Evolutionary conservation across 2,329 filamentous ascomycete species (phyloP).

Genomic region (Colletotrichum abscissum): DNA sequence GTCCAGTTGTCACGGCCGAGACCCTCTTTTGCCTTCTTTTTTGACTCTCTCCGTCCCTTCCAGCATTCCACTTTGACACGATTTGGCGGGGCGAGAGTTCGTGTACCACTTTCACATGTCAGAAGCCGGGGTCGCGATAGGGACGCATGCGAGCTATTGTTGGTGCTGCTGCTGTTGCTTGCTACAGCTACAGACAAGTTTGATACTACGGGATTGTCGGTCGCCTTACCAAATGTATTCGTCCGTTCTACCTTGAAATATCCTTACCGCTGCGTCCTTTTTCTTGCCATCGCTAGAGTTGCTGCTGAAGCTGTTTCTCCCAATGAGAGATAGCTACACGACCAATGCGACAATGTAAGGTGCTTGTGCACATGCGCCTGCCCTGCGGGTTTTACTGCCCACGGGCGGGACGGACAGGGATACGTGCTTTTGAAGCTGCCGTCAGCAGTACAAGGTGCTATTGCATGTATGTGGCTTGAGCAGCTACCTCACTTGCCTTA

Average conservation of each 20-base stretch:
- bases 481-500: neutral
- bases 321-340: neutral
- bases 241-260: neutral
- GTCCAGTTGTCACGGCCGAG: neutral
- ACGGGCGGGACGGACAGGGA: neutral
- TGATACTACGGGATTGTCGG: neutral
- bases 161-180: neutral
- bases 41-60: neutral
- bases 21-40: neutral
- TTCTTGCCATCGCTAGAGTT: neutral
- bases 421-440: neutral
- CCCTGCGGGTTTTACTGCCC: neutral
- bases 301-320: neutral
- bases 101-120: conserved; percentile 33
- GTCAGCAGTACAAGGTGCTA: neutral
- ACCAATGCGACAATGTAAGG: neutral
- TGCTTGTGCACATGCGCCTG: neutral
- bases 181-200: neutral
- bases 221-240: neutral
- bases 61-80: conserved; percentile 1
- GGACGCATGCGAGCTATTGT: conserved; percentile 20
- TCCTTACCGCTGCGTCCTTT: neutral
- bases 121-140: conserved; percentile 24
- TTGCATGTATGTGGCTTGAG: conserved; percentile 22
- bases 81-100: conserved; percentile 13